Percentiles rank a stretch among this genome's conserved stretches.
Conservation (phyloP, 2,329 filamentous ascomycete species). For the Emericellopsis cladophorae region DNA sequence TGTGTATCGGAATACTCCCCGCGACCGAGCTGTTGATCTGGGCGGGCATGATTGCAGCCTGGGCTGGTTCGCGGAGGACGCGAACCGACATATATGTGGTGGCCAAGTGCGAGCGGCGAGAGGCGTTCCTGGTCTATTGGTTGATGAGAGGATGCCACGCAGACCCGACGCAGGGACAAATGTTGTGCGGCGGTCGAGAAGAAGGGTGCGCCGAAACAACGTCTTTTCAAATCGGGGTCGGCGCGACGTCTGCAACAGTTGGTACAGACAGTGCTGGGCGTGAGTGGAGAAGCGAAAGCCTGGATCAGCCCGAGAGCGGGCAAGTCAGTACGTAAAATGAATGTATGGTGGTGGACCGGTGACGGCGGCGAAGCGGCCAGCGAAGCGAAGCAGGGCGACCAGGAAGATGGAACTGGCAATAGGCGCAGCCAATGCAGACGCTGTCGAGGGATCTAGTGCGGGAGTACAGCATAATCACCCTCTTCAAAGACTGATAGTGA, state of each 20-base stretch:
- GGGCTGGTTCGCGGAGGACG: constrained; percentile 1
- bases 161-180: not conserved
- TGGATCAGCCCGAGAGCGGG: constrained; percentile 3
- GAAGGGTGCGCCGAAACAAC: not conserved
- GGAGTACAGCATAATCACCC: not conserved
- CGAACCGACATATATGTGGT: constrained; percentile 3
- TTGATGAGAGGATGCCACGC: no score
- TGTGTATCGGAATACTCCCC: constrained; percentile 23
- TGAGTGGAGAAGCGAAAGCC: constrained; percentile 3
- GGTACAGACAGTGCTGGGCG: not conserved
- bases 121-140: not conserved
- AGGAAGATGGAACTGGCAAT: not conserved
- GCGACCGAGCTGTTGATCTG: constrained; percentile 24
- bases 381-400: not conserved
- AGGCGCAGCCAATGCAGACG: not conserved
- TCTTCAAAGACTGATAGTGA: not conserved
- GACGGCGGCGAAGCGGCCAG: constrained; percentile 2
- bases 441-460: not conserved
- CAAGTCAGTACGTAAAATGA: constrained; percentile 21
- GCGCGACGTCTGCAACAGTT: not conserved
- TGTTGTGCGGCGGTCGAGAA: constrained; percentile 1
- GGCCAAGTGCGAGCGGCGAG: not conserved
- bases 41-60: constrained; percentile 20
- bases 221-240: not conserved
- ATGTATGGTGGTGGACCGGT: constrained; percentile 18